Evolutionary conservation across 2,329 filamentous ascomycete species (phyloP), one percentile per base, ranked within the genome.

Genomic region (Davidsoniella eucalypti): DNA sequence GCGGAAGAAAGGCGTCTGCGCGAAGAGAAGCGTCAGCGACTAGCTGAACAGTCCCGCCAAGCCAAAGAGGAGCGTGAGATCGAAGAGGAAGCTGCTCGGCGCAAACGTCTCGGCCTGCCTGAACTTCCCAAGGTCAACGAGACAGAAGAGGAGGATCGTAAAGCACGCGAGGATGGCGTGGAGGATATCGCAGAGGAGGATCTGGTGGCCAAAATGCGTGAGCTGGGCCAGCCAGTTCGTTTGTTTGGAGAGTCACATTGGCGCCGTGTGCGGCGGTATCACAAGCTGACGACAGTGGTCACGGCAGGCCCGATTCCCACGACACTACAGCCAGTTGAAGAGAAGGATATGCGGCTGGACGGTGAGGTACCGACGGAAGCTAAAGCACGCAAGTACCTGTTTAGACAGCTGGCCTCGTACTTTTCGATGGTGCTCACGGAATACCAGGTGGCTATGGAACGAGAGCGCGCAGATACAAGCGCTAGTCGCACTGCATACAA

Each of bases 391-490:
- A 68, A 73, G 42, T 87, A 83, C 64, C 69, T 98, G 39, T 90
- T 83, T 67, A 75, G 90, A 9, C 90, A 98, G 64, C 72, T 98
- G 51, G 85, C 84, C 17, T 92, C 85, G 45, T 98, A 95, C 69
- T 96, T 98, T 68, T 93, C 85, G 49, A 87, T 98, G 79, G 78
- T 98, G n/a, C 69, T 98, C 52, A 76, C 73, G 42, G 90, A 93
- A 63, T 98, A 93, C 82, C 78, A 88, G 58, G 61, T 68, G 39
- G 87, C 88, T 4, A 75, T 98, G 58, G 76, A 84, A 57, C 76
- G 80, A 54, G 68, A 75, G 60, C 68, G 65, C 57, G 63, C 64
- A 25, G 73, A 78, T 49, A 88, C 84, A 25, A 82, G 80, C 56
- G 79, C 85, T 17, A 87, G 88, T 58, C 87, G 86, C 59, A 78